Conservation (phyloP, 768 basidiomycete genomes). For the Lactifluus piperatus region DNA sequence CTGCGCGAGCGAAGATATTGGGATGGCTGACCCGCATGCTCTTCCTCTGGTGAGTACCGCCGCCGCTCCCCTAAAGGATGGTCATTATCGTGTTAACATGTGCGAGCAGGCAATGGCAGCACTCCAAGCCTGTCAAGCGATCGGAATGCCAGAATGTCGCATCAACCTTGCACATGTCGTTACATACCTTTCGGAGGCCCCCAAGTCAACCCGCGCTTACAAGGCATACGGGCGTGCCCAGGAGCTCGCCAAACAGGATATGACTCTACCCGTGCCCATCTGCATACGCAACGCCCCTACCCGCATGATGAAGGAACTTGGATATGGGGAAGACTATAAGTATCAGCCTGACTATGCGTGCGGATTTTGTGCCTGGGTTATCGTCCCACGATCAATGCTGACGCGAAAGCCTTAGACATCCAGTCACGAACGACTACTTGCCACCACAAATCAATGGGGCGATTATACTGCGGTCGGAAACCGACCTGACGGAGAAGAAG, state of each 20-base stretch:
- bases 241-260: constrained; percentile 45
- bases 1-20: constrained; percentile 81
- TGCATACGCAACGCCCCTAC: constrained; percentile 78
- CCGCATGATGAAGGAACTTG: constrained; percentile 44
- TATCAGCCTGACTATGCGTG: constrained; percentile 43
- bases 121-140: constrained; percentile 54
- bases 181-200: constrained; percentile 70
- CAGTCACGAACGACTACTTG: constrained; percentile 44
- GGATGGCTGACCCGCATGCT: constrained; percentile 67
- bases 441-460: constrained; percentile 35
- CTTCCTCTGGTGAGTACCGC: constrained; percentile 52
- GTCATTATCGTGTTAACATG: background rate
- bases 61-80: background rate
- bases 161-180: constrained; percentile 76
- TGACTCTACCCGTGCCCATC: constrained; percentile 56
- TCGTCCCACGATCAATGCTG: background rate
- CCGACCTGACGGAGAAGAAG: constrained; percentile 31
- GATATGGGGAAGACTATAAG: constrained; percentile 41
- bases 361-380: constrained; percentile 9
- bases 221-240: constrained; percentile 66
- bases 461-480: constrained; percentile 32
- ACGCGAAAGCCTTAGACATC: constrained; percentile 32
- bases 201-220: constrained; percentile 73
- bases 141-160: constrained; percentile 78
- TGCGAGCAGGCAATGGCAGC: constrained; percentile 47